A percentile compares a stretch with the other conserved stretches of the same genome.
phyloP scores from a whole-genome alignment of 129 eudicot species.

The Chrysanthemum lavandulifolium region DNA sequence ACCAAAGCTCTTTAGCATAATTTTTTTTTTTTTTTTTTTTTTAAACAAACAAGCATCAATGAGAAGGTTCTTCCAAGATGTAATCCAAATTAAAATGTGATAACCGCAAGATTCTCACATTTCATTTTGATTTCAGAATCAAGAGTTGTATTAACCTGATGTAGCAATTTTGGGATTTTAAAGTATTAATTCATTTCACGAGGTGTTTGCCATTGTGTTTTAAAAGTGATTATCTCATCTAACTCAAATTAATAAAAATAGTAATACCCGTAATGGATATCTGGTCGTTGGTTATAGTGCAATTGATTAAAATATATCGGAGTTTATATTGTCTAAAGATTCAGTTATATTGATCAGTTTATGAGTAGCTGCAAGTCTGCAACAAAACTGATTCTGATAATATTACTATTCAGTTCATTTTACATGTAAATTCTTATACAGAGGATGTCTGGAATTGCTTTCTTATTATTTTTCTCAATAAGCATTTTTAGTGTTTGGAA shows the following conservation, averaged over 20 bases:
- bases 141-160: not conserved
- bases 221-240: not conserved
- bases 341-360: no score
- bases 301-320: no score
- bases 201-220: not conserved
- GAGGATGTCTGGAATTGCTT: no score
- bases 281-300: no score
- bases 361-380: no score
- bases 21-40: not conserved
- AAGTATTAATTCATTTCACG: not conserved
- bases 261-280: no score
- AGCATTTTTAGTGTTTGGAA: no score
- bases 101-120: not conserved
- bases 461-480: no score
- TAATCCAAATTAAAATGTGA: not conserved
- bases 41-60: slow-evolving; percentile 6
- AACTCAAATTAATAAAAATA: not conserved
- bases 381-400: no score
- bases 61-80: not conserved
- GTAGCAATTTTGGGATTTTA: not conserved
- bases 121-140: no score
- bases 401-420: no score
- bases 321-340: no score
- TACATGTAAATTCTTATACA: not conserved
- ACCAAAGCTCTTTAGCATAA: slow-evolving; percentile 2